phyloP scores from a whole-genome alignment of 108 stramenopile species.

The Skeletonema menzelii region DNA sequence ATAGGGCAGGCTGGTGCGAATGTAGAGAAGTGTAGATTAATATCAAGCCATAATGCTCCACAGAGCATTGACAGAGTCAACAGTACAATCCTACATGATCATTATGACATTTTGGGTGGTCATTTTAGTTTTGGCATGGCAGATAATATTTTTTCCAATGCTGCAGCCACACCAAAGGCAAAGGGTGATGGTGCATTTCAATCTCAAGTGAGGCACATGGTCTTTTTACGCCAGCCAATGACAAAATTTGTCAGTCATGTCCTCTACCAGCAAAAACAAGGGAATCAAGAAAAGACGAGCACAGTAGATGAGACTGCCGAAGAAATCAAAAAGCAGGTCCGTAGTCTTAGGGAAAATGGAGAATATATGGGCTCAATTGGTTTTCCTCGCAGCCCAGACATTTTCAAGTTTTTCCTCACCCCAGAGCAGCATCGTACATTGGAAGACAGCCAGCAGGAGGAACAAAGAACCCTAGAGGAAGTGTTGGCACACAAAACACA shows the following conservation, averaged over 20 bases:
- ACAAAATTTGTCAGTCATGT: neutral
- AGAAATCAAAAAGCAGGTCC: too few species aligned
- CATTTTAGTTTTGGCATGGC: constrained; percentile 48
- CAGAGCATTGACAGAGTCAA: neutral
- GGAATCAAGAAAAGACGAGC: too few species aligned
- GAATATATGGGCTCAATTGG: too few species aligned
- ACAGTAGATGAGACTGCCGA: too few species aligned
- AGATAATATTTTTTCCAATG: constrained; percentile 10
- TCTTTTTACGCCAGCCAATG: constrained; percentile 53
- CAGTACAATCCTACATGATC: constrained; percentile 23
- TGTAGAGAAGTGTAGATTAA: constrained; percentile 15
- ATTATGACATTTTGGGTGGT: constrained; percentile 50
- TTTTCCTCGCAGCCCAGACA: too few species aligned
- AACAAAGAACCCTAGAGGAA: too few species aligned
- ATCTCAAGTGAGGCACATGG: constrained; percentile 31
- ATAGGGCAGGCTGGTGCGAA: neutral
- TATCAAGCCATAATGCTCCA: neutral
- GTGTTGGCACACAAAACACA: too few species aligned
- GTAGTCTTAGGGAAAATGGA: too few species aligned
- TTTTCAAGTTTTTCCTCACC: too few species aligned
- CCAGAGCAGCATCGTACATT: too few species aligned
- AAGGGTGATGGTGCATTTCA: neutral
- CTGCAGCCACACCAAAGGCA: neutral
- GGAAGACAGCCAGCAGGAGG: too few species aligned
- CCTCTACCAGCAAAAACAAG: too few species aligned